phyloP scores from a whole-genome alignment of 1,139 yeast species.

The Yamadazyma sp. region DNA sequence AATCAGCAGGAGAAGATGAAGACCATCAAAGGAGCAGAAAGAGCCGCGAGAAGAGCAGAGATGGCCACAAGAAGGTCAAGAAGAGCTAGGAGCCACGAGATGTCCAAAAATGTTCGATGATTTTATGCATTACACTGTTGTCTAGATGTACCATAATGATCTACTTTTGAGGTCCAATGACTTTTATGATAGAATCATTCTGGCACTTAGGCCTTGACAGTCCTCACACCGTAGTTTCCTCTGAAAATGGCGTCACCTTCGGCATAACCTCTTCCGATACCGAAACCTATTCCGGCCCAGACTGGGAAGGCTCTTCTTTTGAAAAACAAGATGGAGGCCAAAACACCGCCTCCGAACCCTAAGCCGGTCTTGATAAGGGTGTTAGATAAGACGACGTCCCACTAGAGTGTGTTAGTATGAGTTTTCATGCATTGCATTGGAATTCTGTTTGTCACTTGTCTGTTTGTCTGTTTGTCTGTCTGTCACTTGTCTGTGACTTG shows the following conservation, averaged over 20 bases:
- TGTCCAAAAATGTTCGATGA: too few species aligned
- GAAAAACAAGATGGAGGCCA: slow-evolving; percentile 87
- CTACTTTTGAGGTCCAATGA: too few species aligned
- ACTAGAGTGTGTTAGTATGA: slow-evolving; percentile 32
- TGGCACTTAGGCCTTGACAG: slow-evolving; percentile 53
- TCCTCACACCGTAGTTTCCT: slow-evolving; percentile 70
- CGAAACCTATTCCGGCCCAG: slow-evolving; percentile 95
- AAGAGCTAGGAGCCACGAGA: too few species aligned
- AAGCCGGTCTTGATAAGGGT: slow-evolving; percentile 94
- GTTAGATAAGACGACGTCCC: slow-evolving; percentile 97
- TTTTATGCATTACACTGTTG: not conserved
- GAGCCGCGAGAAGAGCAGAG: too few species aligned
- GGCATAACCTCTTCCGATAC: slow-evolving; percentile 94
- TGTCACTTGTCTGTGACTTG: too few species aligned
- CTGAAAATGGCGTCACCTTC: slow-evolving; percentile 98
- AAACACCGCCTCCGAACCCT: slow-evolving; percentile 96
- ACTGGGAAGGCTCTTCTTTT: slow-evolving; percentile 96
- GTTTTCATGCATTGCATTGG: too few species aligned
- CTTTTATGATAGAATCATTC: not conserved
- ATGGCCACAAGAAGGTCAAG: too few species aligned
- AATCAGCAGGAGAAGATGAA: not conserved
- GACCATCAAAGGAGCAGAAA: too few species aligned
- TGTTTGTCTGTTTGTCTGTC: too few species aligned
- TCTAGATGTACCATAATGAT: slow-evolving; percentile 1
- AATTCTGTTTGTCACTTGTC: too few species aligned